Conservation (phyloP, 176 grass and related monocot species). For the Cenchrus fungigraminus region DNA sequence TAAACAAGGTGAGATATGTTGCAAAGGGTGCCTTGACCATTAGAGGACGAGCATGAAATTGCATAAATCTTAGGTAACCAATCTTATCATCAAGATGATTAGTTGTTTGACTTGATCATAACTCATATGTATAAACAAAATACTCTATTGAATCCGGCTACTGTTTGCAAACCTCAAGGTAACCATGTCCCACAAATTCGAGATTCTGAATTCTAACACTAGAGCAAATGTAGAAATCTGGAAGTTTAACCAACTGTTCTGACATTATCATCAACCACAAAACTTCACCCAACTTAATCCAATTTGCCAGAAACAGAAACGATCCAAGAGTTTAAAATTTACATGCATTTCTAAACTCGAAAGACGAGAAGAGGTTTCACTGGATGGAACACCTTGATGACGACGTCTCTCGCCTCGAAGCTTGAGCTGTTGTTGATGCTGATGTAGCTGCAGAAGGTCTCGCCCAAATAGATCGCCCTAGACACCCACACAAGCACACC, state of each 20-base stretch:
- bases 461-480: conserved; percentile 97
- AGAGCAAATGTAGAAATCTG: conserved; percentile 14
- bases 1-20: background rate
- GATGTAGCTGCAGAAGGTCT: conserved; percentile 99
- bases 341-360: background rate
- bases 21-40: background rate
- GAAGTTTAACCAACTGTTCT: background rate
- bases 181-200: background rate
- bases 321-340: background rate
- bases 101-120: background rate
- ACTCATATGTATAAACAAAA: background rate
- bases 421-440: conserved; percentile 99
- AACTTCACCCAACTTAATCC: background rate
- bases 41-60: background rate
- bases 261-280: background rate
- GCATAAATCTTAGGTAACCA: background rate
- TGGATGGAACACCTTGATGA: conserved; percentile 71
- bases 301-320: conserved; percentile 26
- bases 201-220: background rate
- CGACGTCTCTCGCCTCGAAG: conserved; percentile 80
- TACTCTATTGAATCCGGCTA: background rate
- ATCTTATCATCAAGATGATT: background rate
- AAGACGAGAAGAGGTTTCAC: background rate
- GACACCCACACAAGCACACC: conserved; percentile 34
- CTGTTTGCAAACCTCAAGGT: background rate